These are phyloP conservation scores for Epichloe aotearoae DNA, from an alignment of 2,329 filamentous ascomycete species.

Conservation along the genomic window DNA sequence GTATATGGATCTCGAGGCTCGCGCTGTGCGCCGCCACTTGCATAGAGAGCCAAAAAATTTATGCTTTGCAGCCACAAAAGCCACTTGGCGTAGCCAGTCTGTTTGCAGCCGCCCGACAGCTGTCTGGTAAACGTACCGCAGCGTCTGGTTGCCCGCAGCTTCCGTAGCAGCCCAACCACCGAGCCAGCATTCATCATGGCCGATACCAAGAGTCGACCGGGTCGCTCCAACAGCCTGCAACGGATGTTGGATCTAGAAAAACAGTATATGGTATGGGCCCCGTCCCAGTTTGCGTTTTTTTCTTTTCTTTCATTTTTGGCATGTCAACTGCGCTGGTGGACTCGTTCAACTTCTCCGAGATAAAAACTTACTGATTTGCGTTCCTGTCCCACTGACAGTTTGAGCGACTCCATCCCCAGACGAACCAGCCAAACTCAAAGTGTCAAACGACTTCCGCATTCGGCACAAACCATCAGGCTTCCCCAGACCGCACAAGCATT, in stretches of 20 bases:
- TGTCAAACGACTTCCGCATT: neutral
- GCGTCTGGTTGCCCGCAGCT: neutral
- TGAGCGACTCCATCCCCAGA: slow-evolving; percentile 9
- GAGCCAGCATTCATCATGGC: slow-evolving; percentile 3
- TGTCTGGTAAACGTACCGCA: neutral
- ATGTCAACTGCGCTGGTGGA: neutral
- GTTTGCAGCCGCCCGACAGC: neutral
- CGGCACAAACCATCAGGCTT: neutral
- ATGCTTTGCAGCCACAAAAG: neutral
- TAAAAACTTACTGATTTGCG: slow-evolving; percentile 2
- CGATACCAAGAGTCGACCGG: slow-evolving; percentile 8
- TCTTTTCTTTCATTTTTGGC: neutral
- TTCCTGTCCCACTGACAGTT: slow-evolving; percentile 6
- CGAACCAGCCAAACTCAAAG: slow-evolving; percentile 1
- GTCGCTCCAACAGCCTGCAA: slow-evolving; percentile 36
- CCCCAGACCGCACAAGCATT: slow-evolving; percentile 6
- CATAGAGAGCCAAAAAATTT: neutral
- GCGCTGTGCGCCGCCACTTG: neutral
- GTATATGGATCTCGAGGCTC: neutral
- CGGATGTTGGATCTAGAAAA: slow-evolving; percentile 48
- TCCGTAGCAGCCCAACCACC: neutral
- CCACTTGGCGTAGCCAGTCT: neutral
- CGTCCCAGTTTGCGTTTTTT: neutral
- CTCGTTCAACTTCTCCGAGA: neutral
- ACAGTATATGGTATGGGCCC: slow-evolving; percentile 38